A percentile compares a stretch with the other conserved stretches of the same genome.
phyloP scores from a whole-genome alignment of 2,329 filamentous ascomycete species.

The Chaetomiaceae sp. region DNA sequence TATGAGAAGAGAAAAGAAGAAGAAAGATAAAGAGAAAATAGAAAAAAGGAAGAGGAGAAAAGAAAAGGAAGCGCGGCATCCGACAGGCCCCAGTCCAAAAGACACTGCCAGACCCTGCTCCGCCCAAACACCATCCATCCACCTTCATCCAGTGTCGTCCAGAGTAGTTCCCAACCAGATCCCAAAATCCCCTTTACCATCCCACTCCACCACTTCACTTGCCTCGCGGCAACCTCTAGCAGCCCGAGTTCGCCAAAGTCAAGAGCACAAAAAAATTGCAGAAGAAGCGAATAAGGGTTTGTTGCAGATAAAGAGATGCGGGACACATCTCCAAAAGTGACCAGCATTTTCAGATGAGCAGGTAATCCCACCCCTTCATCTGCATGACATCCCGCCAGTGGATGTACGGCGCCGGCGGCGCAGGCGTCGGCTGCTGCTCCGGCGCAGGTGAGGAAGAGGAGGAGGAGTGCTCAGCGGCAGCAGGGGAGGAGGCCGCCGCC shows the following conservation, averaged over 20 bases:
- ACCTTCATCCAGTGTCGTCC: constrained; percentile 11
- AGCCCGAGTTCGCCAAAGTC: constrained; percentile 8
- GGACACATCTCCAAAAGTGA: too few species aligned
- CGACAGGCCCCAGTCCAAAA: constrained; percentile 15
- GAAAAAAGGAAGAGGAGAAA: not conserved
- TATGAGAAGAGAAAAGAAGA: not conserved
- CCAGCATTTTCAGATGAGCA: constrained; percentile 65
- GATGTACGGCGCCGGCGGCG: constrained; percentile 51
- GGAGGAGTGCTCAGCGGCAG: too few species aligned
- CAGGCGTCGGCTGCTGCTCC: constrained; percentile 30
- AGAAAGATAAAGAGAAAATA: not conserved
- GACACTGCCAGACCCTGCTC: not conserved
- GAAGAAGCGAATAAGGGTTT: constrained; percentile 2
- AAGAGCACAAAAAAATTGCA: constrained; percentile 7
- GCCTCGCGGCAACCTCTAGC: constrained; percentile 23
- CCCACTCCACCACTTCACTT: constrained; percentile 7
- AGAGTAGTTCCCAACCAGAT: not conserved
- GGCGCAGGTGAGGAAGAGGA: too few species aligned
- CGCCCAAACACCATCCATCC: not conserved
- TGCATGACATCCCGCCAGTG: constrained; percentile 95
- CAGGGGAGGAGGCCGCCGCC: constrained; percentile 31
- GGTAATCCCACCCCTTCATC: constrained; percentile 84
- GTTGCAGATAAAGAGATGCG: constrained; percentile 23
- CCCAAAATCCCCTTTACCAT: constrained; percentile 2
- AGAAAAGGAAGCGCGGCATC: not conserved